These are phyloP conservation scores for Gentiana straminea DNA, from an alignment of 257 asterid genomes.

Conservation along the genomic window DNA sequence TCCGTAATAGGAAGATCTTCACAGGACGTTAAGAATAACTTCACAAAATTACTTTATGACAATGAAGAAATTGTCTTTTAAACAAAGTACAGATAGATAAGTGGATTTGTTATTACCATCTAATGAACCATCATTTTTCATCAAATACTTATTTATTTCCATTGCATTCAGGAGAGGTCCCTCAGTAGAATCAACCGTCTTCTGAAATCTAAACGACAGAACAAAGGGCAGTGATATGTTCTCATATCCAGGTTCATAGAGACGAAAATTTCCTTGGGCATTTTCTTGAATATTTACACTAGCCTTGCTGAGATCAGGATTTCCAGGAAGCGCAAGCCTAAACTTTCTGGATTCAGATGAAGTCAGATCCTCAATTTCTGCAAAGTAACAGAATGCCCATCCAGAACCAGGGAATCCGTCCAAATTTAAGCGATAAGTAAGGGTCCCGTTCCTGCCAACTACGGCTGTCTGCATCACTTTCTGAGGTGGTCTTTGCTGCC, in stretches of 20 bases:
- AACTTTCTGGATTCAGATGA: conserved; percentile 57
- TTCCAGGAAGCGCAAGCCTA: conserved; percentile 65
- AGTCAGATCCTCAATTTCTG: conserved; percentile 75
- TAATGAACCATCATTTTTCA: conserved; percentile 61
- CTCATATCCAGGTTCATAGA: conserved; percentile 88
- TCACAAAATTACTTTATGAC: no score
- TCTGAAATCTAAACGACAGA: conserved; percentile 58
- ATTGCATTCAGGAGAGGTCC: conserved; percentile 94
- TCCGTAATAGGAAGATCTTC: conserved; percentile 1
- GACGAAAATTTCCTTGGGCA: conserved; percentile 75
- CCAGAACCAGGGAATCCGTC: conserved; percentile 90
- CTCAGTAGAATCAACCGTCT: conserved; percentile 69
- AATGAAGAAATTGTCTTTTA: neutral
- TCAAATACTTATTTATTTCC: conserved; percentile 76
- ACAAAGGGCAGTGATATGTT: conserved; percentile 84
- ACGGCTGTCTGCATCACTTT: conserved; percentile 99
- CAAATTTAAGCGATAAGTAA: conserved; percentile 83
- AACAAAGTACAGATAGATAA: neutral
- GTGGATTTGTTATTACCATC: conserved; percentile 48
- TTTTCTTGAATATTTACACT: conserved; percentile 84
- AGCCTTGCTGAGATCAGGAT: conserved; percentile 67
- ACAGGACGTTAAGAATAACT: no score
- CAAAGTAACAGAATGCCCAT: conserved; percentile 92
- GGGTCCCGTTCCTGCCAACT: conserved; percentile 86
- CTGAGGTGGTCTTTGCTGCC: conserved; percentile 79